These are phyloP conservation scores for Microstegium vimineum DNA, from an alignment of 176 grass and related monocot genomes.

Conservation along the genomic window DNA sequence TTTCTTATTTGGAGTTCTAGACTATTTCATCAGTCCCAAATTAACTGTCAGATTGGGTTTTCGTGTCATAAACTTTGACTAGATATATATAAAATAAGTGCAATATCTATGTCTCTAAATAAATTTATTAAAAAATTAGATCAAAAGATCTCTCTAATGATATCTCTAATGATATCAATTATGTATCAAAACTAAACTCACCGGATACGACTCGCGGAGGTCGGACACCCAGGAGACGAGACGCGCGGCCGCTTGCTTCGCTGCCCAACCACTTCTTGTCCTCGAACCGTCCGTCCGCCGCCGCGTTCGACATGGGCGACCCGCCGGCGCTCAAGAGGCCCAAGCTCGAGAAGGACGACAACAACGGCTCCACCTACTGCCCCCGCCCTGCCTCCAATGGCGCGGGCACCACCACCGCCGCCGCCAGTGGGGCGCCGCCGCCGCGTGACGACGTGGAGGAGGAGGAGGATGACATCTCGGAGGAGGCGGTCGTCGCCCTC, in stretches of 20 bases:
- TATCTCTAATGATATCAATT: too few species aligned
- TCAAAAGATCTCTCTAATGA: too few species aligned
- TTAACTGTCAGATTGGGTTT: too few species aligned
- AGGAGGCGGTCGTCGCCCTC: conserved; percentile 42
- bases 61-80: too few species aligned
- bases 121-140: too few species aligned
- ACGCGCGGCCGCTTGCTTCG: neutral
- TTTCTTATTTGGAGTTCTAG: neutral
- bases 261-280: neutral
- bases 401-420: neutral
- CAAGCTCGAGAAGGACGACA: conserved; percentile 47
- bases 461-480: conserved; percentile 28
- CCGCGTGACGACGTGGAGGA: neutral
- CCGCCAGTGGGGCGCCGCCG: neutral
- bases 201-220: too few species aligned
- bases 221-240: too few species aligned
- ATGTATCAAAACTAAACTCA: too few species aligned
- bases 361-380: neutral
- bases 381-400: conserved; percentile 8
- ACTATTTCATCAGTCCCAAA: too few species aligned
- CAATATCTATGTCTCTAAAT: too few species aligned
- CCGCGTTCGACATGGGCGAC: conserved; percentile 35
- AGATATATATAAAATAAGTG: too few species aligned
- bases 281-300: neutral
- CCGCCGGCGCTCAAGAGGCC: conserved; percentile 40